Evolutionary conservation across 2,329 filamentous ascomycete species (phyloP), one percentile per base, ranked within the genome.

Genomic region (Scortechinia acanthostroma): DNA sequence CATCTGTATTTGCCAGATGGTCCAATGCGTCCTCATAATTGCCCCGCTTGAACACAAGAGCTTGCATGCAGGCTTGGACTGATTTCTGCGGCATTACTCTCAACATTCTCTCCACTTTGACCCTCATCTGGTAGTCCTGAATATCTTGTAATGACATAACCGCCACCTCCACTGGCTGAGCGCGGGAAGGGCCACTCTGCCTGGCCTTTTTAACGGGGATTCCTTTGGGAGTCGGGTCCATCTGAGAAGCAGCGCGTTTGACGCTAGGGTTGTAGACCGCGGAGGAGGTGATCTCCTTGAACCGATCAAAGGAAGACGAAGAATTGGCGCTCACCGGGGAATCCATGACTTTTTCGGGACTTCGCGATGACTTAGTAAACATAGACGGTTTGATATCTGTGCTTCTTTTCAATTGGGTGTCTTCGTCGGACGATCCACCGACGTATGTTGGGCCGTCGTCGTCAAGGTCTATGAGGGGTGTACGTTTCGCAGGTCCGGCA

Each of bases 11-110:
- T 0, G 63, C 63, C 28, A 78, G 52, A 47, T 62, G 61, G 3
- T 69, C 64, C 51, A 75, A 59, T 1, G 80, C 72, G 53, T 76
- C 69, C 17, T 76, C 66, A 48, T 66, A 74, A 46, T 77, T 70
- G 2, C 74, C 73, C 19, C 64, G 68, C 45, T 68, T 70, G 20
- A 54, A 52, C 3, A 66, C 43, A 17, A 83, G 58, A 3, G 74
- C 73, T 42, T 73, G 59, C 33, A 73, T 57, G 42, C 74, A 69
- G 20, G 63, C 55, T 25, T 63, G 53, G 3, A 80, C 59, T 1
- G 69, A 63, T 40, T 69, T 63, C 3, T 60, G 53, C 0, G 69
- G 64, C 45, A 73, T 62, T 25, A 82, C 62, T 2, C 54, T 60
- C 42, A 58, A 55, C 50, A 84, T 70, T 21, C 72, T 60, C 48